These are phyloP conservation scores for Kodamaea hsintzibuensis DNA, from an alignment of 805 yeast species.

Conservation along the genomic window DNA sequence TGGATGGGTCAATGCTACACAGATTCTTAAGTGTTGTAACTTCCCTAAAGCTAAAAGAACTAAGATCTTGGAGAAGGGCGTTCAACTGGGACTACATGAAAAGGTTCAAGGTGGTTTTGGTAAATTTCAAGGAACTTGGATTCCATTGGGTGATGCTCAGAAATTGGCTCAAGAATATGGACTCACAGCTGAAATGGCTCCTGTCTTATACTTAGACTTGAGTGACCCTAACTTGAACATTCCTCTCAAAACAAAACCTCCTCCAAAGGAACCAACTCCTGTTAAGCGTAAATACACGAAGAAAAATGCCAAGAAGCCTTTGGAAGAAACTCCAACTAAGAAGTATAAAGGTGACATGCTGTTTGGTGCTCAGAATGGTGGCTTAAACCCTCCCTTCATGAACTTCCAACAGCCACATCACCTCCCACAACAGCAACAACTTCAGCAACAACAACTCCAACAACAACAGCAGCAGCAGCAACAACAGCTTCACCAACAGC, in stretches of 20 bases:
- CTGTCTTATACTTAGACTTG: constrained; percentile 41
- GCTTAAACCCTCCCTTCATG: constrained; percentile 9
- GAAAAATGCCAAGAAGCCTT: constrained; percentile 54
- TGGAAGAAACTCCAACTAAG: constrained; percentile 57
- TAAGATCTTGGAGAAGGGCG: constrained; percentile 86
- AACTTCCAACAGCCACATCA: constrained; percentile 4
- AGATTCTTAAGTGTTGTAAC: constrained; percentile 87
- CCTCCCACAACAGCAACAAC: constrained; percentile 34
- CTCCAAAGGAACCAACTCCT: constrained; percentile 42
- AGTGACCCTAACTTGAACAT: constrained; percentile 37
- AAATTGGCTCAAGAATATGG: constrained; percentile 42
- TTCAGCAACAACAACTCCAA: constrained; percentile 29
- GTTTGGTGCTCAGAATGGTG: neutral
- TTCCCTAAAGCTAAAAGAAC: constrained; percentile 94
- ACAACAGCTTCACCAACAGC: constrained; percentile 24
- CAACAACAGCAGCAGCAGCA: constrained; percentile 31
- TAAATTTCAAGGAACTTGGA: constrained; percentile 96
- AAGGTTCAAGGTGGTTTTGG: constrained; percentile 98
- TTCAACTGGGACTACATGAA: constrained; percentile 87
- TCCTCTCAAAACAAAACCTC: constrained; percentile 35
- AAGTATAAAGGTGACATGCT: constrained; percentile 32
- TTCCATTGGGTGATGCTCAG: constrained; percentile 75
- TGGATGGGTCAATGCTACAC: constrained; percentile 98
- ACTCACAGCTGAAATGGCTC: constrained; percentile 40
- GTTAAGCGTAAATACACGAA: constrained; percentile 46